Evolutionary conservation across 2,329 filamentous ascomycete genomes (phyloP), one percentile per base, ranked within the genome.

Genomic region (Lasiodiplodia sp.): DNA sequence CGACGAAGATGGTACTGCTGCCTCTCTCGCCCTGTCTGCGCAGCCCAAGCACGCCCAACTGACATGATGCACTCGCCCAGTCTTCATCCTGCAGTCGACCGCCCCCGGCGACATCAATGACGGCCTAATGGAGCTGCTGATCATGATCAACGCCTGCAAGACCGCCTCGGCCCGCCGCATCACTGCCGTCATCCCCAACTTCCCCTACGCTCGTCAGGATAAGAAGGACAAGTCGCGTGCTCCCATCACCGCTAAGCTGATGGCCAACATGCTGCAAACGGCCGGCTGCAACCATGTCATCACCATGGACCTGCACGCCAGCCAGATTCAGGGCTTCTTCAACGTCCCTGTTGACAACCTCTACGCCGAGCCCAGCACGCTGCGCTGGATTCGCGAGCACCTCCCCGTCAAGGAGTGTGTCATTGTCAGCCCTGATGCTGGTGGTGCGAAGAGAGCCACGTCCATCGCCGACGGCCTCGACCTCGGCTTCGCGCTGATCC

Each of bases 71-170:
- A 78, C 73, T 40, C 66, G 47, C 64, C 38, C 75, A 89, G 94
- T 97, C 78, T 98, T 97, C 84, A 97, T 98, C 75, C 86, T 98
- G 70, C 95, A 98, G 82, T 97, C 95, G 28, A 97, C 96, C 58
- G 91, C 92, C 51, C 95, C 95, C 2, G 94, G 95, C 79, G 94
- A 97, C 78, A 96, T 98, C 84, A 99, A 99, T 82, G 95, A 98
- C 80, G 94, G 94, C 62, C 87, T 99, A 70, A 98, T 99, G 95
- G 95, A 99, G 82, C 88, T 98, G 47, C 88, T 98, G 73, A 97
- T 98, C 82, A 97, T 97, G 90, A 96, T 97, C 81, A 96, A 97
- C 78, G 95, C 95, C 71, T 97, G 95, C 86, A 91, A 92, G 79
- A 92, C 90, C 28, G 91, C 91, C 52, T 92, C 90, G 44, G 95